These are phyloP conservation scores for Chaetomiaceae sp. DNA, from an alignment of 2,329 filamentous ascomycete genomes.

Conservation along the genomic window DNA sequence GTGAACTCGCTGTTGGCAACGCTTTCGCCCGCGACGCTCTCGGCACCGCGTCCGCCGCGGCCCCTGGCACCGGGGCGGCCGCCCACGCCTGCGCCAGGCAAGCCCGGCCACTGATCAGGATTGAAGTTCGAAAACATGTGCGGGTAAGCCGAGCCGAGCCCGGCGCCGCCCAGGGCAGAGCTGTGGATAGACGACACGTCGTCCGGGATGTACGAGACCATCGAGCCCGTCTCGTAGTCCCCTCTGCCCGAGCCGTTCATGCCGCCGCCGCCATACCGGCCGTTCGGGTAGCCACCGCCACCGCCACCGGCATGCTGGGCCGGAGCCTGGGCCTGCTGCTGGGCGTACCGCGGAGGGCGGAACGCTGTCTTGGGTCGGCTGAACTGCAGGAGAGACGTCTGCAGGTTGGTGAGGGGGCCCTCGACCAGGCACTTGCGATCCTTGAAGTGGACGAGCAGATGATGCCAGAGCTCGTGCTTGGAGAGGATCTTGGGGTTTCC, in stretches of 20 bases:
- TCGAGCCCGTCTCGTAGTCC: conserved; percentile 74
- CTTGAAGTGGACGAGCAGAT: conserved; percentile 92
- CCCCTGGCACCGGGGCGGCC: conserved; percentile 62
- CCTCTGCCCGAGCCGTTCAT: conserved; percentile 36
- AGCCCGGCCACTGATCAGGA: conserved; percentile 78
- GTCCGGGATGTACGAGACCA: conserved; percentile 93
- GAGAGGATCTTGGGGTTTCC: conserved; percentile 96
- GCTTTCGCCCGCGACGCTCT: conserved; percentile 86
- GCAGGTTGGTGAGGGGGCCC: conserved; percentile 90
- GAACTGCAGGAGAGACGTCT: conserved; percentile 91
- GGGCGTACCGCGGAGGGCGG: conserved; percentile 73
- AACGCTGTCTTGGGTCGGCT: conserved; percentile 89
- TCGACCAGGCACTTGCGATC: conserved; percentile 94
- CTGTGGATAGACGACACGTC: conserved; percentile 96
- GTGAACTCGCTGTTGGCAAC: conserved; percentile 88
- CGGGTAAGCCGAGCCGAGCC: conserved; percentile 77
- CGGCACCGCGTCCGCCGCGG: conserved; percentile 61
- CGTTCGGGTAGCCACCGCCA: conserved; percentile 36
- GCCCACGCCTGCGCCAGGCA: conserved; percentile 57
- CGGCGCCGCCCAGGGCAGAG: conserved; percentile 79
- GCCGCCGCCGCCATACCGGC: conserved; percentile 40
- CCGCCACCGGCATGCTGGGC: conserved; percentile 58
- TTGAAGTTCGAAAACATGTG: conserved; percentile 94
- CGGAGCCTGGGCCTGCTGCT: conserved; percentile 74
- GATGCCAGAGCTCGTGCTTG: conserved; percentile 98